Conservation (phyloP, 2,329 filamentous ascomycete species). For the Ceratocystis alfenasii region DNA sequence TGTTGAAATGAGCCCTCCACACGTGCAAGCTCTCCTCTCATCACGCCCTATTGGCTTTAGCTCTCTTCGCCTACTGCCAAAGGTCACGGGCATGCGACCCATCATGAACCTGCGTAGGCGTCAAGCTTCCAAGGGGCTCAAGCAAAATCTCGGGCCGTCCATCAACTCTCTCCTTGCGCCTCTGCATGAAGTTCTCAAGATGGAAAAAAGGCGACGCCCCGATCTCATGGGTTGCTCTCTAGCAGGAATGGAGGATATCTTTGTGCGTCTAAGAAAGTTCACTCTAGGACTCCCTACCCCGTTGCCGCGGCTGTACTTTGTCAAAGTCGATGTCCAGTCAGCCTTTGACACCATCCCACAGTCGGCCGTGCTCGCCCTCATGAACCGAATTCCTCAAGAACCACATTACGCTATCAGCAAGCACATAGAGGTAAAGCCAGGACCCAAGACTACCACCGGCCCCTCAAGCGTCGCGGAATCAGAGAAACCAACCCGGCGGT, state of each 20-base stretch:
- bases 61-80: conserved; percentile 70
- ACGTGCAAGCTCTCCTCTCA: conserved; percentile 46
- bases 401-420: conserved; percentile 58
- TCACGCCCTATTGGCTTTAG: conserved; percentile 61
- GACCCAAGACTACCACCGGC: conserved; percentile 25
- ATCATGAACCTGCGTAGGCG: conserved; percentile 76
- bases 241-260: conserved; percentile 71
- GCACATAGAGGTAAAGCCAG: conserved; percentile 58
- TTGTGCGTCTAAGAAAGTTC: conserved; percentile 59
- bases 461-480: conserved; percentile 23
- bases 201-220: conserved; percentile 53
- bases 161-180: conserved; percentile 50
- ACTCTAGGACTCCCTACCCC: conserved; percentile 35
- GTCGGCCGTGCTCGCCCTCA: conserved; percentile 53
- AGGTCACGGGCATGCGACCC: conserved; percentile 60
- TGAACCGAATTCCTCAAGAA: conserved; percentile 45
- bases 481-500: conserved; percentile 37
- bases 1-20: conserved; percentile 54
- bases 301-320: conserved; percentile 62
- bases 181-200: conserved; percentile 62
- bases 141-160: conserved; percentile 34
- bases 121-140: conserved; percentile 26
- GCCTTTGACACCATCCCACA: conserved; percentile 97
- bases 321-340: conserved; percentile 79
- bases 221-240: conserved; percentile 62